phyloP scores from a whole-genome alignment of 192 early-diverging fungal genomes.

The Rhizoclosmatium globosum region DNA sequence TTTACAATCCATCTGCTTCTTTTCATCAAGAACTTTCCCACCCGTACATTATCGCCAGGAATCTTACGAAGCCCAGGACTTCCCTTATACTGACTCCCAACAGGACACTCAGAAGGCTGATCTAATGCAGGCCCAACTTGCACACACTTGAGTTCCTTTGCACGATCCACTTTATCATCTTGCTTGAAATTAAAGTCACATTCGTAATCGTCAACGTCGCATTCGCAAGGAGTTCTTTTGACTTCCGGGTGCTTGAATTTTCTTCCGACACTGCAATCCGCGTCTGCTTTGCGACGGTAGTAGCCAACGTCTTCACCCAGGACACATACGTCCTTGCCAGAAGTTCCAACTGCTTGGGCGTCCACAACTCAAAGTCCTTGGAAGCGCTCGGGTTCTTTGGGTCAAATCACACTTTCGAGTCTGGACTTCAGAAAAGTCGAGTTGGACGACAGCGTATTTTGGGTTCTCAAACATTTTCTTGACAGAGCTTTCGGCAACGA shows the following conservation, averaged over 20 bases:
- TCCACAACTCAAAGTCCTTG: constrained; percentile 81
- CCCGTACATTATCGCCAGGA: constrained; percentile 84
- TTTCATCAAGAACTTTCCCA: constrained; percentile 36
- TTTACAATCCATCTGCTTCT: constrained; percentile 44
- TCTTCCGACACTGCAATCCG: constrained; percentile 77
- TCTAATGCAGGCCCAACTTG: constrained; percentile 62
- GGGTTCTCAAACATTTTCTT: constrained; percentile 29
- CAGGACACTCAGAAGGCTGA: constrained; percentile 69
- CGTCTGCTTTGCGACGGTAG: constrained; percentile 77
- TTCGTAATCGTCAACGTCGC: constrained; percentile 88
- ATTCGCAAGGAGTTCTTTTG: constrained; percentile 67
- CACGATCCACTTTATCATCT: constrained; percentile 47
- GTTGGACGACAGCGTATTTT: constrained; percentile 59
- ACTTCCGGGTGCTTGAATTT: constrained; percentile 68
- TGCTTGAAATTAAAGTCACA: constrained; percentile 88
- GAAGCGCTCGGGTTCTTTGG: constrained; percentile 55
- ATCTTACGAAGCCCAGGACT: constrained; percentile 84
- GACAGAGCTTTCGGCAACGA: constrained; percentile 50
- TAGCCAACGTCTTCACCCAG: constrained; percentile 82
- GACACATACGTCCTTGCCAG: constrained; percentile 67
- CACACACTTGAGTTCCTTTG: constrained; percentile 56
- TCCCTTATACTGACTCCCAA: constrained; percentile 72
- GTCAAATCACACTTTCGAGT: constrained; percentile 73
- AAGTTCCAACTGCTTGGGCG: constrained; percentile 47
- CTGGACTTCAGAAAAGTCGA: constrained; percentile 75